Percentiles rank a stretch among this genome's conserved stretches.
phyloP scores from a whole-genome alignment of 2,329 filamentous ascomycete species.

The Colletotrichum scovillei region DNA sequence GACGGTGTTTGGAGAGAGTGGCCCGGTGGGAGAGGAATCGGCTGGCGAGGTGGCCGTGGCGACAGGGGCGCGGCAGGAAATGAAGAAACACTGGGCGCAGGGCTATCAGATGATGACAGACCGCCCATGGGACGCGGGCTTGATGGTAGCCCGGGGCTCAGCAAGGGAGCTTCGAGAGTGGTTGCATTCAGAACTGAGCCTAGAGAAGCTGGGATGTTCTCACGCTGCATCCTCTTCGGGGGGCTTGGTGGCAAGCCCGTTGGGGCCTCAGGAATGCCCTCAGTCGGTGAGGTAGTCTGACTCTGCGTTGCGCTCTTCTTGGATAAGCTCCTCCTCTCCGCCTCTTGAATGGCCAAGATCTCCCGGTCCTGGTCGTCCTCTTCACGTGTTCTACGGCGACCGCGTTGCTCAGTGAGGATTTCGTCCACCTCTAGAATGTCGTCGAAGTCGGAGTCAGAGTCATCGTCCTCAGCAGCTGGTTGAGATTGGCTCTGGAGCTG shows the following conservation, averaged over 20 bases:
- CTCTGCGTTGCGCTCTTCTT: constrained; percentile 75
- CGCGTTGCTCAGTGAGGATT: constrained; percentile 70
- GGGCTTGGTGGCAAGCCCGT: constrained; percentile 52
- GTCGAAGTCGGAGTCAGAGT: constrained; percentile 86
- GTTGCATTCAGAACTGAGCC: constrained; percentile 61
- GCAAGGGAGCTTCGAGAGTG: constrained; percentile 53
- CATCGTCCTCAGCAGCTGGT: constrained; percentile 64
- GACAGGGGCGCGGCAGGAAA: constrained; percentile 70
- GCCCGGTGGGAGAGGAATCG: constrained; percentile 77
- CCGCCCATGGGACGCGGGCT: constrained; percentile 66
- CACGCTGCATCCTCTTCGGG: constrained; percentile 47
- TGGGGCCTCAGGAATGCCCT: constrained; percentile 45
- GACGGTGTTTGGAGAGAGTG: constrained; percentile 71
- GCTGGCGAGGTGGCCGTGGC: constrained; percentile 78
- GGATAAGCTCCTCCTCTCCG: constrained; percentile 77
- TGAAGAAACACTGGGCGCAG: constrained; percentile 72
- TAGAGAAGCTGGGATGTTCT: constrained; percentile 60
- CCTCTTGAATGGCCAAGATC: constrained; percentile 72
- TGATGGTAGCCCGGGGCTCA: constrained; percentile 70
- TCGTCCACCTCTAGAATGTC: constrained; percentile 79
- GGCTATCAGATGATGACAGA: constrained; percentile 2
- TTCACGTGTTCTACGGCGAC: constrained; percentile 84
- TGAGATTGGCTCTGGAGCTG: constrained; percentile 68
- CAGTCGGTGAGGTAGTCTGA: constrained; percentile 55
- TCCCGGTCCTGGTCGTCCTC: constrained; percentile 87